Percentiles rank a stretch among this genome's conserved stretches.
Evolutionary conservation across 148 eudicot species (phyloP).

Genomic region (Rhododendron vialii): DNA sequence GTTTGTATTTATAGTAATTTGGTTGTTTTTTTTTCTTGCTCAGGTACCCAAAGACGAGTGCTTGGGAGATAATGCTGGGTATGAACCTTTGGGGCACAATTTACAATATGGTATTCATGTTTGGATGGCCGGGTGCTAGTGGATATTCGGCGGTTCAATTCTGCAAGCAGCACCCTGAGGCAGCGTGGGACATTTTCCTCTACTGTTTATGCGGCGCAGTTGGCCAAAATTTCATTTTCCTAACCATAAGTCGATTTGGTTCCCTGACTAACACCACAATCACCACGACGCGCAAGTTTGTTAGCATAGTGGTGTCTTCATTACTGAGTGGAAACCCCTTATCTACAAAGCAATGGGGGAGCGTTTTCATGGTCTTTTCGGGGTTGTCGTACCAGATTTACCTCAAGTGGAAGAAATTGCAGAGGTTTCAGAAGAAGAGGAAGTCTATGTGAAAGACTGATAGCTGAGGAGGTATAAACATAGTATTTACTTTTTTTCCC

Average conservation of each 20-base stretch:
- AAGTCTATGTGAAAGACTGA: constrained; percentile 42
- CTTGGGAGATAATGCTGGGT: constrained; percentile 97
- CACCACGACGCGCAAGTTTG: constrained; percentile 95
- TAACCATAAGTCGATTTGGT: constrained; percentile 93
- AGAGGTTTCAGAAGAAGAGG: constrained; percentile 69
- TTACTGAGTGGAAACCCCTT: constrained; percentile 89
- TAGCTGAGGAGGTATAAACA: background rate
- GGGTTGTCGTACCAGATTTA: constrained; percentile 95
- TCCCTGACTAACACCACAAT: constrained; percentile 96
- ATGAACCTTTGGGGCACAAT: constrained; percentile 98
- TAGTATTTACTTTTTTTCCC: background rate
- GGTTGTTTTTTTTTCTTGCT: background rate
- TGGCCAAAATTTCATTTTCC: constrained; percentile 90
- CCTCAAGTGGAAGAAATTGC: constrained; percentile 83
- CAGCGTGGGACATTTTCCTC: constrained; percentile 88
- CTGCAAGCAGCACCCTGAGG: constrained; percentile 90
- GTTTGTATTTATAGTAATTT: background rate
- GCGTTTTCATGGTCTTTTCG: constrained; percentile 86
- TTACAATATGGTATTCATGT: constrained; percentile 83
- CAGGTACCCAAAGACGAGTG: constrained; percentile 92
- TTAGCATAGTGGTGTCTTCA: constrained; percentile 76
- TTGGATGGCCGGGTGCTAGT: constrained; percentile 88
- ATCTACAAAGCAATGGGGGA: constrained; percentile 78
- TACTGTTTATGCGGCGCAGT: constrained; percentile 94
- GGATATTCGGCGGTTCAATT: constrained; percentile 82